A percentile compares a stretch with the other conserved stretches of the same genome.
Evolutionary conservation across 106 monocot species (phyloP).

Genomic region (Triglochin maritima): DNA sequence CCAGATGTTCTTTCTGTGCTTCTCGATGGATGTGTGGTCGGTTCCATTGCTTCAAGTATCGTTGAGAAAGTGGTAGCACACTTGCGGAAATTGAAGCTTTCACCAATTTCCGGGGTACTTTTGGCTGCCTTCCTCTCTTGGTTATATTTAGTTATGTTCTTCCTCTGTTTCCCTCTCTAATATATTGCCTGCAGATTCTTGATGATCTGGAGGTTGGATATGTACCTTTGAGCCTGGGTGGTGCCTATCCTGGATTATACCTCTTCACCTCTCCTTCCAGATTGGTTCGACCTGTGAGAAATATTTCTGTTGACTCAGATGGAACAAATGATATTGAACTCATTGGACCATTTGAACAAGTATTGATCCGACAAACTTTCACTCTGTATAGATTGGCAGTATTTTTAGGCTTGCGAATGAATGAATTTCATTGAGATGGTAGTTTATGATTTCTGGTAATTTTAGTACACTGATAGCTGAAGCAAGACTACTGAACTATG

Average conservation of each 20-base stretch:
- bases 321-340: slow-evolving; percentile 50
- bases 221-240: slow-evolving; percentile 73
- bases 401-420: no score
- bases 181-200: slow-evolving; percentile 42
- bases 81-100: slow-evolving; percentile 63
- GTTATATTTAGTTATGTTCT: slow-evolving; percentile 1
- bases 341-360: slow-evolving; percentile 98
- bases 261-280: slow-evolving; percentile 86
- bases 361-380: background rate
- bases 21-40: slow-evolving; percentile 82
- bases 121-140: background rate
- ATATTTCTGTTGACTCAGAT: slow-evolving; percentile 23
- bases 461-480: no score
- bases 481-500: no score
- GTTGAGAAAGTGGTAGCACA: slow-evolving; percentile 60
- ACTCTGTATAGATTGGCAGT: no score
- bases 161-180: background rate
- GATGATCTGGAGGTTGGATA: slow-evolving; percentile 92
- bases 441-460: no score
- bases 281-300: slow-evolving; percentile 85
- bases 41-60: slow-evolving; percentile 53
- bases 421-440: no score
- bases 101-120: slow-evolving; percentile 37
- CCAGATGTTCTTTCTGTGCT: slow-evolving; percentile 79
- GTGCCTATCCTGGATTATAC: slow-evolving; percentile 87